Evolutionary conservation across 2,329 filamentous ascomycete species (phyloP), one percentile per base, ranked within the genome.

Genomic region (Emydomyces testavorans): DNA sequence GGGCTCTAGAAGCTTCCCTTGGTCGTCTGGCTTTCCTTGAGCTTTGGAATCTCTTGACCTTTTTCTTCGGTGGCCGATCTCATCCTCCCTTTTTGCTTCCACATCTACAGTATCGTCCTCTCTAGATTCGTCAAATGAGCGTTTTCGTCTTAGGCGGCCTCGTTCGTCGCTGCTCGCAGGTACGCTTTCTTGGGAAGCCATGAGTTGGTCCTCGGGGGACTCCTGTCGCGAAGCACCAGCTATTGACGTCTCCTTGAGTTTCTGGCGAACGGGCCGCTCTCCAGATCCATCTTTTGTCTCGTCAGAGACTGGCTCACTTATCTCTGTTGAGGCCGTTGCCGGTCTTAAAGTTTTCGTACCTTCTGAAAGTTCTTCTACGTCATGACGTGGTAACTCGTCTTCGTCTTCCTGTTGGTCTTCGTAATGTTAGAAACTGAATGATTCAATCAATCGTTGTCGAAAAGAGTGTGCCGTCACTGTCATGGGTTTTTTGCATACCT

Each of bases 191-290:
- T 42, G 50, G 24, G 48, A 42, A 6, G 41, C 34, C 26, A 55
- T 48, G 11, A 35, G 24, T 23, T 52, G 23, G 24, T 56, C 52
- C 56, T 48, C 46, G 52, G 20, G 50, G 23, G 38, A 35, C 20
- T 36, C 15, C 16, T 35, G 42, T 37, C 29, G 18, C 7, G 39
- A 29, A 37, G 42, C n/a, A 31, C 69, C 64, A 32, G 72, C 72
- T 48, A 81, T 78, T n/a, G 74, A 71, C 2, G 78, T 78, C 56
- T 80, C 74, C 61, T 78, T 74, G 46, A 82, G 65, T 62, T 79
- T 76, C 59, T 80, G 73, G 50, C 78, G 68, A 31, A 79, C 74
- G 6, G 76, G 76, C 51, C 71, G 72, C 60, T 80, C 77, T 51
- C 73, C 71, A 41, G 61, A 57, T 31, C 67, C 65, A 52, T 66